Evolutionary conservation across 2,329 filamentous ascomycete genomes (phyloP).

Genomic region (Geosmithia flava): DNA sequence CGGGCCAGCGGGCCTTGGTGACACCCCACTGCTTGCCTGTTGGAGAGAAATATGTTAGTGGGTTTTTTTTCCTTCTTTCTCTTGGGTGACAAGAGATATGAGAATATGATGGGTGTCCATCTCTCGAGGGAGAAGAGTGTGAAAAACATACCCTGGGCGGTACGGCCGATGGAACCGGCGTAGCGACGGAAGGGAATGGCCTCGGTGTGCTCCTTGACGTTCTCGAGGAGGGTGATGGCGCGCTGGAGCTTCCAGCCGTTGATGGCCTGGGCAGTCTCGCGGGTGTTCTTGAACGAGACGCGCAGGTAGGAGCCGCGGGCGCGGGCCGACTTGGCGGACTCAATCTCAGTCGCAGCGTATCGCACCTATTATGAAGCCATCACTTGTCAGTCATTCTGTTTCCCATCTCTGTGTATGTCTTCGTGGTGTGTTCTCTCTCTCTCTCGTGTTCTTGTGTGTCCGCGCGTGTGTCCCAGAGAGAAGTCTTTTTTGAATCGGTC

Average conservation of each 20-base stretch:
- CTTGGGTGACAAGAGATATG: no score
- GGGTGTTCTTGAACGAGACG: constrained; percentile 99
- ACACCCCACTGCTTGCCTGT: constrained; percentile 98
- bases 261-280: constrained; percentile 98
- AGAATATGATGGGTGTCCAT: no score
- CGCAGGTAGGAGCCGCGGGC: constrained; percentile 97
- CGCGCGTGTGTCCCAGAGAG: no score
- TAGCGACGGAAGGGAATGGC: constrained; percentile 97
- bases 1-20: constrained; percentile 94
- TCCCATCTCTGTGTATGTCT: background rate
- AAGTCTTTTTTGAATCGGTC: no score
- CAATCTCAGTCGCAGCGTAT: constrained; percentile 87
- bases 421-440: background rate
- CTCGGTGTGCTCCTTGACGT: constrained; percentile 95
- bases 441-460: background rate
- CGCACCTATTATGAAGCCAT: constrained; percentile 51
- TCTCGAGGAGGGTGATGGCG: constrained; percentile 93
- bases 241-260: constrained; percentile 98
- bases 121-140: no score
- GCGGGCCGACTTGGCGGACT: constrained; percentile 86
- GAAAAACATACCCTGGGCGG: constrained; percentile 76
- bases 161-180: constrained; percentile 88
- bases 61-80: background rate
- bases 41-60: constrained; percentile 12
- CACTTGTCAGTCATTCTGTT: background rate